phyloP scores from a whole-genome alignment of 2,329 filamentous ascomycete species.

The Helotiales sp. region DNA sequence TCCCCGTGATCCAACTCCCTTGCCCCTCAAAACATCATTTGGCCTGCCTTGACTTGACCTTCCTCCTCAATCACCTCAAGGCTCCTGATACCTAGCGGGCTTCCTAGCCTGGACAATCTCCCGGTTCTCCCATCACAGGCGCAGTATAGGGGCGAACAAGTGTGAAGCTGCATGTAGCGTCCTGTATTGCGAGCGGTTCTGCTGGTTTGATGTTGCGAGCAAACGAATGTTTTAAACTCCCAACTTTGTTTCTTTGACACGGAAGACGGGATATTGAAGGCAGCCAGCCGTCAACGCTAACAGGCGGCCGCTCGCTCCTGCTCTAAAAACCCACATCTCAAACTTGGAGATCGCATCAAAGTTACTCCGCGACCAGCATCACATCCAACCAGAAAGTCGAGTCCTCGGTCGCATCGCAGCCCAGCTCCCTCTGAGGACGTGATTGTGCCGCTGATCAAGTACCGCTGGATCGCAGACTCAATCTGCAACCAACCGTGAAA shows the following conservation, averaged over 20 bases:
- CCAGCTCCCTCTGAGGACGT: neutral
- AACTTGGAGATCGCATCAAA: too few relatives aligned
- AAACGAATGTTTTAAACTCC: too few relatives aligned
- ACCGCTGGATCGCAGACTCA: conserved; percentile 19
- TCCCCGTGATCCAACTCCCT: conserved; percentile 10
- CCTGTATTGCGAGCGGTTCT: neutral
- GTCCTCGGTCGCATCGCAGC: neutral
- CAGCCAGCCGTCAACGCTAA: too few relatives aligned
- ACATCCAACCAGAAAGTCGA: neutral
- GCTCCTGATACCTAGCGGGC: neutral
- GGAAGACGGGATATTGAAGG: too few relatives aligned
- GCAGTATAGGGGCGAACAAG: neutral
- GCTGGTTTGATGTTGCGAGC: too few relatives aligned
- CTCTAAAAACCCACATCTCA: too few relatives aligned
- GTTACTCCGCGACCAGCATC: neutral
- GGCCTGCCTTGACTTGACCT: neutral
- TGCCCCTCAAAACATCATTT: conserved; percentile 1
- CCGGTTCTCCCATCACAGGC: conserved; percentile 8
- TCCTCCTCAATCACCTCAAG: neutral
- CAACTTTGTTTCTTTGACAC: too few relatives aligned
- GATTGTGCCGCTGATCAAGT: conserved; percentile 4
- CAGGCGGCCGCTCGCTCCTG: too few relatives aligned
- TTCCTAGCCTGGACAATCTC: neutral
- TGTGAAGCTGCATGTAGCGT: neutral
- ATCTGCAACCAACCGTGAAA: conserved; percentile 3